phyloP scores from a whole-genome alignment of 495 filamentous ascomycete species.

The Daldinia concentrica region DNA sequence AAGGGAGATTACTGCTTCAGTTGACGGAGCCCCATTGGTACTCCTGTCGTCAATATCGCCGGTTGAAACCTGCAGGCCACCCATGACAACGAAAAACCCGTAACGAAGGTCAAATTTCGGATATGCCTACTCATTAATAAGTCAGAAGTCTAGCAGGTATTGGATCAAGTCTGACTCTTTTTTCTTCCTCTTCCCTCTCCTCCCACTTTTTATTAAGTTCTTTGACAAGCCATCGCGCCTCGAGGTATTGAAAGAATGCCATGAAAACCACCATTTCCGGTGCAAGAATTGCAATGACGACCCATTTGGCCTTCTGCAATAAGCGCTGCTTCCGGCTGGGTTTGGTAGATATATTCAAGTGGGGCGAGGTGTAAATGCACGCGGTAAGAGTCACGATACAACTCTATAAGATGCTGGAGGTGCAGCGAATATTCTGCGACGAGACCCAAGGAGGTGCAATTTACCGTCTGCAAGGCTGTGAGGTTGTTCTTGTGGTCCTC shows the following conservation, averaged over 20 bases:
- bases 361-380: background rate
- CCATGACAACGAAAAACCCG: background rate
- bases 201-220: background rate
- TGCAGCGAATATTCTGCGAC: background rate
- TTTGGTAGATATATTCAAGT: background rate
- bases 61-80: background rate
- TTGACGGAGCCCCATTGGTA: background rate
- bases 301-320: background rate
- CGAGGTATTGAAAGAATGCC: background rate
- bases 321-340: background rate
- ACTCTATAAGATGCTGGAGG: slow-evolving; percentile 1
- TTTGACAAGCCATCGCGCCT: background rate
- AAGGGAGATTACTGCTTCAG: background rate
- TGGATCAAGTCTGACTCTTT: background rate
- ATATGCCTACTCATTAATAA: background rate
- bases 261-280: background rate
- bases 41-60: background rate
- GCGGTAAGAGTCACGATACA: slow-evolving; percentile 2
- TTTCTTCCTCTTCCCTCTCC: background rate
- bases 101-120: background rate
- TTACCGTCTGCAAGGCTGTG: background rate
- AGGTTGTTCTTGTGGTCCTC: background rate
- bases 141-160: background rate
- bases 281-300: background rate
- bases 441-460: slow-evolving; percentile 9